phyloP scores from a whole-genome alignment of 345 rosid genomes.

The Excoecaria agallocha region DNA sequence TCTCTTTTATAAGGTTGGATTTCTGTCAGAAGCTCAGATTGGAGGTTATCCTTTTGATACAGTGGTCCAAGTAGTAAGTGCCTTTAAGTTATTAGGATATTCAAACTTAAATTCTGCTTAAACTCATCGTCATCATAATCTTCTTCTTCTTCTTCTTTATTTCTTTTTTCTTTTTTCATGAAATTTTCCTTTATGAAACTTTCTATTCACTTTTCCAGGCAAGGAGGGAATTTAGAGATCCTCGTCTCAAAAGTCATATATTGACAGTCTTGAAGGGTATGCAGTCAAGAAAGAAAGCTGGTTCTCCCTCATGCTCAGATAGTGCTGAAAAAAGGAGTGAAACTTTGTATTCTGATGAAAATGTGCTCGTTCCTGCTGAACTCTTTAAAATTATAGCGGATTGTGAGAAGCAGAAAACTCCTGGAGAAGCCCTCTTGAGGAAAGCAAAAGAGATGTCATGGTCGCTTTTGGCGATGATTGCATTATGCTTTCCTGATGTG shows the following conservation, averaged over 20 bases:
- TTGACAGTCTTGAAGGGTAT: constrained; percentile 77
- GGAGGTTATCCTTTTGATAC: constrained; percentile 88
- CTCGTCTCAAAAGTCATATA: constrained; percentile 82
- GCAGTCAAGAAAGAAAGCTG: constrained; percentile 66
- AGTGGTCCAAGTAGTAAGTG: constrained; percentile 74
- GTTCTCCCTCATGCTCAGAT: constrained; percentile 45
- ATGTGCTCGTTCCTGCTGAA: constrained; percentile 61
- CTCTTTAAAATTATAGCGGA: constrained; percentile 86
- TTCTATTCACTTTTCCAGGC: constrained; percentile 51
- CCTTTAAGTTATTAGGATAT: constrained; percentile 2
- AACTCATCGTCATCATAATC: too few relatives aligned
- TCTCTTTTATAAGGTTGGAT: constrained; percentile 75
- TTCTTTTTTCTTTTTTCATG: not conserved
- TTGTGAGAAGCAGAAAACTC: constrained; percentile 76
- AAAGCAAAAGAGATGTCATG: constrained; percentile 95
- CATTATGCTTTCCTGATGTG: constrained; percentile 90
- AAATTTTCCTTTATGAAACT: constrained; percentile 17
- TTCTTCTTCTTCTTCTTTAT: not conserved
- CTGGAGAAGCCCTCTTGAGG: constrained; percentile 75
- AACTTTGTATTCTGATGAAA: constrained; percentile 52
- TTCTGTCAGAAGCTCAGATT: constrained; percentile 87
- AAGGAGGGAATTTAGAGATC: constrained; percentile 78
- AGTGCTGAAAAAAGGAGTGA: constrained; percentile 40
- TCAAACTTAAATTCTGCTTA: not conserved
- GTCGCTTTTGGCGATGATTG: constrained; percentile 93